Conservation (phyloP, 106 monocot species). For the Dendrobium catenatum region DNA sequence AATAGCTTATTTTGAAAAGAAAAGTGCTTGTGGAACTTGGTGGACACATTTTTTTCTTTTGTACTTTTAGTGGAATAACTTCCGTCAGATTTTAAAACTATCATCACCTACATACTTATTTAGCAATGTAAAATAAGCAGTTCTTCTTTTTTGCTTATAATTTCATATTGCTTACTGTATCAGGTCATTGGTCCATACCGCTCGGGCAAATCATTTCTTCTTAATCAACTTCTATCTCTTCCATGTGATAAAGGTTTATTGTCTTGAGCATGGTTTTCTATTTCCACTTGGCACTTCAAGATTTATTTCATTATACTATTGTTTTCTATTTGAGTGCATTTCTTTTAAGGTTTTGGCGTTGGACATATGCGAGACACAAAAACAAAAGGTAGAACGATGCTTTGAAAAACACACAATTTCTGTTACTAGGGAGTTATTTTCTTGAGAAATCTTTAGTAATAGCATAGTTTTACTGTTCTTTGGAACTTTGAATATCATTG, state of each 20-base stretch:
- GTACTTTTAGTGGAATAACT: neutral
- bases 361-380: slow-evolving; percentile 99
- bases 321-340: neutral
- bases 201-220: slow-evolving; percentile 97
- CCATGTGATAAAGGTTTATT: slow-evolving; percentile 90
- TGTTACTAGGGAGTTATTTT: neutral
- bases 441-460: neutral
- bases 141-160: neutral
- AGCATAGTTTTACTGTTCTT: neutral
- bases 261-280: neutral
- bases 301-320: neutral
- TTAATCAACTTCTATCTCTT: slow-evolving; percentile 95
- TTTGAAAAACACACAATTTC: neutral
- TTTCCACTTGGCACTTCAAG: neutral
- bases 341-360: slow-evolving; percentile 89
- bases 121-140: neutral
- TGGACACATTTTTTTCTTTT: neutral
- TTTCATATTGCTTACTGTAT: slow-evolving; percentile 6
- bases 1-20: too few relatives aligned
- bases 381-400: slow-evolving; percentile 74
- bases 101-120: neutral
- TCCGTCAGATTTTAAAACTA: neutral
- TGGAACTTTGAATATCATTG: neutral
- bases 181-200: slow-evolving; percentile 99
- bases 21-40: neutral